phyloP scores from a whole-genome alignment of 805 yeast species.

The Schwanniomyces sp. region DNA sequence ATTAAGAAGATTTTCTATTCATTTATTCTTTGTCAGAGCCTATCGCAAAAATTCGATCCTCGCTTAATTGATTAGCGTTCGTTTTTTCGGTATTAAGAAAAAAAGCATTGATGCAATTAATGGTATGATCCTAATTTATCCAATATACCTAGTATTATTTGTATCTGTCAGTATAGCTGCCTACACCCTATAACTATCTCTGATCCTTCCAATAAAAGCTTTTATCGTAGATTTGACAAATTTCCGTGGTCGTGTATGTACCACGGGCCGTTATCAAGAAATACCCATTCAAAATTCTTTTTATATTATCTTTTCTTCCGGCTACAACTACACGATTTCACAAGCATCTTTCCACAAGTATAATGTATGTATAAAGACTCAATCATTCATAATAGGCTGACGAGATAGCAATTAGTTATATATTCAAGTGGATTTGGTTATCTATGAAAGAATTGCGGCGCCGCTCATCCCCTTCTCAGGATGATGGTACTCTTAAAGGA shows the following conservation, averaged over 20 bases:
- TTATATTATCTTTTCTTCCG: not conserved
- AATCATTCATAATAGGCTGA: not conserved
- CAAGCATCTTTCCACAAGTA: not conserved
- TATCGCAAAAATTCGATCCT: too few species aligned
- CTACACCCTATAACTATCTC: too few species aligned
- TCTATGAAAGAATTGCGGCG: not conserved
- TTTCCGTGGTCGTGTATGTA: not conserved
- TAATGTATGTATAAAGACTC: not conserved
- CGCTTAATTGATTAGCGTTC: too few species aligned
- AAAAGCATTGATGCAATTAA: too few species aligned
- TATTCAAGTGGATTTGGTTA: not conserved
- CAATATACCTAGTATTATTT: too few species aligned
- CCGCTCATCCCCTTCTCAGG: not conserved
- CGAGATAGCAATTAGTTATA: not conserved
- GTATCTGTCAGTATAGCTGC: too few species aligned
- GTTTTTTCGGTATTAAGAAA: too few species aligned
- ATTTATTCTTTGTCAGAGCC: too few species aligned
- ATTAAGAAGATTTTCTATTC: too few species aligned
- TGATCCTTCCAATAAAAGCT: not conserved
- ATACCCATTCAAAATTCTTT: not conserved
- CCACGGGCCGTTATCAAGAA: not conserved
- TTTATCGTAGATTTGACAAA: not conserved
- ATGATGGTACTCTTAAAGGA: not conserved
- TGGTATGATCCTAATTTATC: not conserved
- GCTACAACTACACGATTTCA: not conserved